A percentile compares a stretch with the other conserved stretches of the same genome.
These are phyloP conservation scores for Backusella liffmaniae DNA, from an alignment of 192 early-diverging fungal species.

Conservation along the genomic window DNA sequence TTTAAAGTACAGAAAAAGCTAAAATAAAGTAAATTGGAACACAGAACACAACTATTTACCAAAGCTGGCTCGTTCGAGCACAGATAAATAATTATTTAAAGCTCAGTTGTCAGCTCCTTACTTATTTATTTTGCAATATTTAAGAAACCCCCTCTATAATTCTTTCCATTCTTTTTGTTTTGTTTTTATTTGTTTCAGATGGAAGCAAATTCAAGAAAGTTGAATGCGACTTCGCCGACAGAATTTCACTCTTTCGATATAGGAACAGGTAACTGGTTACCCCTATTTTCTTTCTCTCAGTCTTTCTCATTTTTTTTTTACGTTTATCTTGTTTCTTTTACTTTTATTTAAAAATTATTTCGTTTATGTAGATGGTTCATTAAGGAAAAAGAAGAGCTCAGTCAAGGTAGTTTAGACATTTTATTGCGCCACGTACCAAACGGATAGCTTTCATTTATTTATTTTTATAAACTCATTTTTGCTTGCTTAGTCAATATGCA, in stretches of 20 bases:
- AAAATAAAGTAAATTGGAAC: neutral
- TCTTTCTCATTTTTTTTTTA: neutral
- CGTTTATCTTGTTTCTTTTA: neutral
- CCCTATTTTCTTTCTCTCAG: neutral
- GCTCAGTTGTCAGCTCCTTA: conserved; percentile 6
- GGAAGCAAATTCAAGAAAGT: conserved; percentile 9
- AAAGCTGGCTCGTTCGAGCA: neutral
- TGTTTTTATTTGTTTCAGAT: conserved; percentile 1
- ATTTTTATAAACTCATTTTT: neutral
- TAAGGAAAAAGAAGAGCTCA: neutral
- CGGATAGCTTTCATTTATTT: neutral
- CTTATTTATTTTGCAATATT: conserved; percentile 1
- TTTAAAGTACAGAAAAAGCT: neutral
- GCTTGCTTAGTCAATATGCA: neutral
- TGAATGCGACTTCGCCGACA: neutral
- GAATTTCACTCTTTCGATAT: neutral
- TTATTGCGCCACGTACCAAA: neutral
- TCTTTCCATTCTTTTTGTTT: neutral
- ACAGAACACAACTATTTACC: neutral
- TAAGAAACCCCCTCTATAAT: neutral
- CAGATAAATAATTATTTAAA: neutral
- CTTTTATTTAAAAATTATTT: neutral
- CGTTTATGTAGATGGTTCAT: neutral
- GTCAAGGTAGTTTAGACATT: neutral
- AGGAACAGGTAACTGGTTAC: neutral